Evolutionary conservation across 73 alveolate species (phyloP), one percentile per base, ranked within the genome.

Genomic region (Stentor coeruleus): DNA sequence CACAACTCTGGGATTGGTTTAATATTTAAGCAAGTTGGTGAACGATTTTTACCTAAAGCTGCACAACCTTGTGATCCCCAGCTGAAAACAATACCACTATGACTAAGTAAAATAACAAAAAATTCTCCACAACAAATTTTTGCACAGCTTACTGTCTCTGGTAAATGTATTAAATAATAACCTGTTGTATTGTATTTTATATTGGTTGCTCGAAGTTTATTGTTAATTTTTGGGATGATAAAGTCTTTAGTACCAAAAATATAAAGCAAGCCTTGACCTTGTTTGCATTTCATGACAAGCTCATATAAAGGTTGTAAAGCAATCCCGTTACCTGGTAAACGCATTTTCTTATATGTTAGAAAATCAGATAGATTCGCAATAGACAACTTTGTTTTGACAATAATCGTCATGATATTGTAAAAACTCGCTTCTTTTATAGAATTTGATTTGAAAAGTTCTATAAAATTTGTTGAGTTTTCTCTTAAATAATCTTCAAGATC

Each of bases 271-370:
- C 79, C 79, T 0, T 1, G 36, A 20, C 79, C 37, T 2, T 66
- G 40, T 40, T 33, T 66, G 39, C 79, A 66, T 31, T 66, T 66
- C 14, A 20, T 33, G 0, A 66, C 39, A 14, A 66, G 2, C 79
- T 66, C 79, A 66, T 66, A 66, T 11, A 66, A 20, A 66, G 79
- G 79, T 31, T 66, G n/a, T 33, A 66, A 66, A 2, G n/a, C 11
- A 20, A 66, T 31, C 36, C 15, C 14, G 20, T 20, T 20, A 3
- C 79, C 79, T 28, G 79, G 42, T 1, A 66, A 20, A 37, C 79
- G n/a, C 79, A 66, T 66, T 20, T 66, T 66, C 41, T 66, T 66
- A 66, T 20, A 20, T 15, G n/a, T 33, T 1, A 66, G 20, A 66
- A 20, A 66, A 1, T 20, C 37, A 0, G 2, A 20, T 15, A 66